phyloP scores from a whole-genome alignment of 768 basidiomycete genomes.

The Saitozyma sp. region DNA sequence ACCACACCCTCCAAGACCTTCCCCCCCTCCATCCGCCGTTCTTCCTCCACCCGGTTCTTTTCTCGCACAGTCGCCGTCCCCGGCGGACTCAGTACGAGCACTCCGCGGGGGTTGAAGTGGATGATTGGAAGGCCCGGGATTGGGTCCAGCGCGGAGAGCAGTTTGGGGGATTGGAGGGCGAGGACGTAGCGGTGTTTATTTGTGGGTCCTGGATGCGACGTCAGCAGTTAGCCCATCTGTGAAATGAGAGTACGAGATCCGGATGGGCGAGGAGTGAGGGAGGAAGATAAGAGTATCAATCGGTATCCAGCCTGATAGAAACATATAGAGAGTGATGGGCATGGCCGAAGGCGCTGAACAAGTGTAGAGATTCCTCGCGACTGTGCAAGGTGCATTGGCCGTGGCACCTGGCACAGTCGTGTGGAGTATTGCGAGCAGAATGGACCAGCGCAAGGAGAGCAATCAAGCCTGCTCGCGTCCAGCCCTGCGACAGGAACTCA shows the following conservation, averaged over 20 bases:
- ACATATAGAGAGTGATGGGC: no score
- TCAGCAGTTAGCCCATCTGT: not conserved
- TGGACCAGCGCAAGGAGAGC: no score
- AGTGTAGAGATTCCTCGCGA: no score
- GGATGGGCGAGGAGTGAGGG: not conserved
- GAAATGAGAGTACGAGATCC: not conserved
- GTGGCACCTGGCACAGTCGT: no score
- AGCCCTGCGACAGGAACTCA: no score
- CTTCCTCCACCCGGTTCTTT: constrained; percentile 70
- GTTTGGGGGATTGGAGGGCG: constrained; percentile 74
- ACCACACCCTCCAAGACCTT: constrained; percentile 21
- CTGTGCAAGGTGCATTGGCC: no score
- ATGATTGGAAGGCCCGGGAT: constrained; percentile 86
- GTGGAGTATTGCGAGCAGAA: no score
- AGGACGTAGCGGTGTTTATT: constrained; percentile 94
- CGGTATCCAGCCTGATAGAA: no score
- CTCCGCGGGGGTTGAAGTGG: constrained; percentile 79
- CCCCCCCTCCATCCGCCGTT: constrained; percentile 51
- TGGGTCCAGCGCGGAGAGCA: constrained; percentile 67
- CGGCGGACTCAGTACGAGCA: constrained; percentile 89
- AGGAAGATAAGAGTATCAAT: not conserved
- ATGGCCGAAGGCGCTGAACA: no score
- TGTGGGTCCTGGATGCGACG: constrained; percentile 48
- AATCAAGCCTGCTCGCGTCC: no score
- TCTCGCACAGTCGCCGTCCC: constrained; percentile 70